A percentile compares a stretch with the other conserved stretches of the same genome.
Conservation (phyloP, 768 basidiomycete species). For the Lactarius quietus region DNA sequence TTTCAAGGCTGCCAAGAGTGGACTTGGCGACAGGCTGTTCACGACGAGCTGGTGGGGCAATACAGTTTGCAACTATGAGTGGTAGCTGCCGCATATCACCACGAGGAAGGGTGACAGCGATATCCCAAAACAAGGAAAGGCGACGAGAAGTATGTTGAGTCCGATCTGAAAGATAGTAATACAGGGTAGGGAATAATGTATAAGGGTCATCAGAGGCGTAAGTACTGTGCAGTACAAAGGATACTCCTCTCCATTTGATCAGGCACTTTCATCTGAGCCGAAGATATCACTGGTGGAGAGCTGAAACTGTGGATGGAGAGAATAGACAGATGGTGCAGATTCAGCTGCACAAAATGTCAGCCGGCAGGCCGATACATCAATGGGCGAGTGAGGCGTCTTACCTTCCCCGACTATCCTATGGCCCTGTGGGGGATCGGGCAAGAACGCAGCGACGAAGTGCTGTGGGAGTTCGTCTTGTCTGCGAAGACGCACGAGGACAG, state of each 20-base stretch:
- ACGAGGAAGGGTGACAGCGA: no score
- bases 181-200: neutral
- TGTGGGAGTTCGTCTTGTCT: neutral
- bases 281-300: neutral
- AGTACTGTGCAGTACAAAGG: neutral
- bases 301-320: neutral
- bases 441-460: neutral
- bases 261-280: neutral
- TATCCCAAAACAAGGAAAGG: no score
- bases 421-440: neutral
- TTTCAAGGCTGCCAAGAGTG: no score
- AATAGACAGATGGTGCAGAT: neutral
- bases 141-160: neutral
- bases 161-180: neutral
- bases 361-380: neutral
- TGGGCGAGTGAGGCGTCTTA: neutral
- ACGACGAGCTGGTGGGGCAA: no score
- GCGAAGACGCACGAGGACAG: neutral
- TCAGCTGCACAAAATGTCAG: neutral
- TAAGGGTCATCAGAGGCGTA: neutral
- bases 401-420: neutral
- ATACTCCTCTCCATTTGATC: neutral
- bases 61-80: no score
- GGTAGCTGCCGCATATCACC: no score
- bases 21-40: no score